Evolutionary conservation across 257 asterid genomes (phyloP).

Genomic region (Osmanthus fragrans): DNA sequence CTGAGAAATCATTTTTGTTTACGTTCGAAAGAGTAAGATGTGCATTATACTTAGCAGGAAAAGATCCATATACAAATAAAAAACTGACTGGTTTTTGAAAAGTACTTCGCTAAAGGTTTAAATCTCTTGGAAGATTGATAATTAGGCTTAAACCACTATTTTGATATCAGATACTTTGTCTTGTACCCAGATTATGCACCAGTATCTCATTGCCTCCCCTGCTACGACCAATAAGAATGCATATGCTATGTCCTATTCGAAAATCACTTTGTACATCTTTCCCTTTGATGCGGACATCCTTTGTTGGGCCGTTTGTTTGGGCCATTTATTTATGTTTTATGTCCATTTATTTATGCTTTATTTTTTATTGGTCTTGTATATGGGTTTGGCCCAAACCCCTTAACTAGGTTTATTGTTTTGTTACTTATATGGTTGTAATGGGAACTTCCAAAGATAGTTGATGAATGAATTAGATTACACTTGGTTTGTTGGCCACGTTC

Average conservation of each 20-base stretch:
- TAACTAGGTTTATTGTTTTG: no score
- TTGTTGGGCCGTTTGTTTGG: no score
- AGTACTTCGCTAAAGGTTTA: not conserved
- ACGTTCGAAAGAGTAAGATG: not conserved
- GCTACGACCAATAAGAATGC: not conserved
- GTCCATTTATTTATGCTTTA: no score
- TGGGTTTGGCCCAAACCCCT: no score
- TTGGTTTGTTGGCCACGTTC: no score
- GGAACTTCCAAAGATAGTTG: no score
- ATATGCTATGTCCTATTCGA: not conserved
- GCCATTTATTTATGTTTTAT: no score
- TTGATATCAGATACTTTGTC: not conserved
- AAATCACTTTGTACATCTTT: not conserved
- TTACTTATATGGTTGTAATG: no score
- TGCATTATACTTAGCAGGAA: not conserved
- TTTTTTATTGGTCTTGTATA: no score
- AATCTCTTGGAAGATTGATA: not conserved
- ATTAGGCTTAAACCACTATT: not conserved
- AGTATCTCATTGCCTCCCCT: not conserved
- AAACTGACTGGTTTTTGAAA: not conserved
- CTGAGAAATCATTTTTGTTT: not conserved
- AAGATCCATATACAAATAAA: no score
- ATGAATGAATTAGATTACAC: no score
- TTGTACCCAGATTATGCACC: not conserved
- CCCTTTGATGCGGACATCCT: not conserved